A percentile compares a stretch with the other conserved stretches of the same genome.
phyloP scores from a whole-genome alignment of 441 rosid species.

The Aquilaria agallochum region DNA sequence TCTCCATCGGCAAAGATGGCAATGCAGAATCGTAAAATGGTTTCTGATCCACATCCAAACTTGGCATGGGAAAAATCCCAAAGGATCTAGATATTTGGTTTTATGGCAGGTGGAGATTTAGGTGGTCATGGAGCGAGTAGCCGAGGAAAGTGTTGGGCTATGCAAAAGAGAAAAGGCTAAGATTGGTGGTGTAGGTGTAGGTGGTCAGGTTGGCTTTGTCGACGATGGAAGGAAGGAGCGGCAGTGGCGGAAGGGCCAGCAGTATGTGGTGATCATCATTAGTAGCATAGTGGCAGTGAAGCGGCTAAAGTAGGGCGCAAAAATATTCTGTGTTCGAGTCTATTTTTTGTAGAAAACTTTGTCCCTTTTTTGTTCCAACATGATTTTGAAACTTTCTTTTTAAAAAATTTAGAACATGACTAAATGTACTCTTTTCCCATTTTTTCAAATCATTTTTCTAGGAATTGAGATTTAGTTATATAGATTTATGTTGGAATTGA shows the following conservation, averaged over 20 bases:
- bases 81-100: slow-evolving; percentile 43
- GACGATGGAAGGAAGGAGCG: slow-evolving; percentile 30
- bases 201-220: slow-evolving; percentile 68
- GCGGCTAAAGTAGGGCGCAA: too few relatives aligned
- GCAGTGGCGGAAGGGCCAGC: slow-evolving; percentile 22
- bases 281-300: too few relatives aligned
- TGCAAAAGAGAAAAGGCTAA: slow-evolving; percentile 78
- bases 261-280: slow-evolving; percentile 12
- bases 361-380: too few relatives aligned
- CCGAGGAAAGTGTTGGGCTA: slow-evolving; percentile 78
- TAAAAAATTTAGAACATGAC: too few relatives aligned
- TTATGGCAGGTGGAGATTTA: slow-evolving; percentile 44
- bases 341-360: too few relatives aligned
- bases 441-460: too few relatives aligned
- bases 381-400: too few relatives aligned
- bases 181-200: slow-evolving; percentile 66
- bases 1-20: slow-evolving; percentile 67
- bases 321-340: too few relatives aligned
- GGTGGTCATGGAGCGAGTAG: slow-evolving; percentile 51
- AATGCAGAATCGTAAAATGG: slow-evolving; percentile 69
- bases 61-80: slow-evolving; percentile 79
- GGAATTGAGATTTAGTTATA: too few relatives aligned
- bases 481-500: too few relatives aligned
- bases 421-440: too few relatives aligned
- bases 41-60: slow-evolving; percentile 80